A percentile compares a stretch with the other conserved stretches of the same genome.
phyloP scores from a whole-genome alignment of 2,329 filamentous ascomycete species.

The Thelonectria blattea region DNA sequence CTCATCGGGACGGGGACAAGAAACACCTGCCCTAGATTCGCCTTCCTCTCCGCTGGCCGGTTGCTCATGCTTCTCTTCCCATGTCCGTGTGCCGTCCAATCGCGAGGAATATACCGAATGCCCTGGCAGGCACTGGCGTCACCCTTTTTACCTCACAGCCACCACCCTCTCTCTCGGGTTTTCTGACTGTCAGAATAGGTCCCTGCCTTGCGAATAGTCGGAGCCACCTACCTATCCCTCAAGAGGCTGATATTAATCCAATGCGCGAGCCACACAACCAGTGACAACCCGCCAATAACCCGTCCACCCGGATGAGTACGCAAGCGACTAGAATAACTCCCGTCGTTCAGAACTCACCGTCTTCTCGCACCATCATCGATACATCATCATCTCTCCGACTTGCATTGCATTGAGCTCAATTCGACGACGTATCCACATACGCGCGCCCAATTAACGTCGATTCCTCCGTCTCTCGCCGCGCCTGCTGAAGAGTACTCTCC shows the following conservation, averaged over 20 bases:
- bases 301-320: conserved; percentile 9
- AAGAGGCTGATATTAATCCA: conserved; percentile 8
- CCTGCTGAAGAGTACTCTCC: conserved; percentile 8
- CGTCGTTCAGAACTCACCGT: conserved; percentile 10
- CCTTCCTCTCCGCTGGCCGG: conserved; percentile 9
- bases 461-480: conserved; percentile 7
- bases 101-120: background rate
- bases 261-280: background rate
- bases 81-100: background rate
- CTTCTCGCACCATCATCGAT: conserved; percentile 16
- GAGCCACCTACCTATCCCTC: background rate
- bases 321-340: conserved; percentile 7
- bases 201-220: too few species aligned
- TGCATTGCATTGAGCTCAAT: conserved; percentile 13
- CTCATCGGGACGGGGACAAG: conserved; percentile 6
- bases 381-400: conserved; percentile 7
- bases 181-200: conserved; percentile 11
- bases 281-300: conserved; percentile 4
- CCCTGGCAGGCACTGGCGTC: conserved; percentile 3
- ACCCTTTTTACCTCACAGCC: conserved; percentile 3
- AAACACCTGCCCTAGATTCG: conserved; percentile 13
- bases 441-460: conserved; percentile 15
- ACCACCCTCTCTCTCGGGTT: conserved; percentile 3
- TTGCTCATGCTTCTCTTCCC: background rate
- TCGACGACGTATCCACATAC: conserved; percentile 15